A percentile compares a stretch with the other conserved stretches of the same genome.
phyloP scores from a whole-genome alignment of 2,329 filamentous ascomycete genomes.

The Trichoderma semiorbis region DNA sequence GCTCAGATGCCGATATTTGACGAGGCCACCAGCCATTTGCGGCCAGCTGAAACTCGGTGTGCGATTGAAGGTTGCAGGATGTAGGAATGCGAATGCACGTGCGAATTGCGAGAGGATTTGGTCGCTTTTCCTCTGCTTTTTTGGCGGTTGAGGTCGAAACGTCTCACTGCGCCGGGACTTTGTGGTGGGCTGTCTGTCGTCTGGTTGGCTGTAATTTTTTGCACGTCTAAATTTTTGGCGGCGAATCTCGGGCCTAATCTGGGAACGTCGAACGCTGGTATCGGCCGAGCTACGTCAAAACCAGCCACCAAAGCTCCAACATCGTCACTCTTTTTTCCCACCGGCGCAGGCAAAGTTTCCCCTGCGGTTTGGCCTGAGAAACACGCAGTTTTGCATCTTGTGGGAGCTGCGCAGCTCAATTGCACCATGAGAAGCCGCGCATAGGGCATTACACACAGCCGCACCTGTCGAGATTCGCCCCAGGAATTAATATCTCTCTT shows the following conservation, averaged over 20 bases:
- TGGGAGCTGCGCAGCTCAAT: constrained; percentile 28
- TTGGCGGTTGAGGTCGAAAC: background rate
- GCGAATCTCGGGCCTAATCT: constrained; percentile 25
- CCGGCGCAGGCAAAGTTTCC: constrained; percentile 13
- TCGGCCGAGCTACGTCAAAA: constrained; percentile 23
- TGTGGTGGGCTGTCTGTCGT: constrained; percentile 15
- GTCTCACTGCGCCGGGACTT: background rate
- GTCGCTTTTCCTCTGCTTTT: background rate
- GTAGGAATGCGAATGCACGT: background rate
- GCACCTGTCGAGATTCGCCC: background rate
- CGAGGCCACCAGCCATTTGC: constrained; percentile 76
- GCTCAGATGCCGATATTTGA: constrained; percentile 86
- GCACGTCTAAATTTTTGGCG: constrained; percentile 33
- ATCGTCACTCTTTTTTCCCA: background rate
- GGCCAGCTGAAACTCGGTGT: background rate
- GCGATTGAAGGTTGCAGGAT: background rate
- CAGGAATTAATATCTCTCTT: constrained; percentile 17
- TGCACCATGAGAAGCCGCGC: constrained; percentile 33
- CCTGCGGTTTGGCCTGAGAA: constrained; percentile 19
- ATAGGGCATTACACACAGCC: constrained; percentile 19
- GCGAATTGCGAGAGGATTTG: background rate
- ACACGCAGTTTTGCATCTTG: background rate
- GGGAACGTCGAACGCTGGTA: constrained; percentile 16
- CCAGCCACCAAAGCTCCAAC: background rate
- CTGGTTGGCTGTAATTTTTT: constrained; percentile 23